Percentiles rank a stretch among this genome's conserved stretches.
Conservation (phyloP, 176 grass and related monocot species). For the Urochloa ruziziensis region DNA sequence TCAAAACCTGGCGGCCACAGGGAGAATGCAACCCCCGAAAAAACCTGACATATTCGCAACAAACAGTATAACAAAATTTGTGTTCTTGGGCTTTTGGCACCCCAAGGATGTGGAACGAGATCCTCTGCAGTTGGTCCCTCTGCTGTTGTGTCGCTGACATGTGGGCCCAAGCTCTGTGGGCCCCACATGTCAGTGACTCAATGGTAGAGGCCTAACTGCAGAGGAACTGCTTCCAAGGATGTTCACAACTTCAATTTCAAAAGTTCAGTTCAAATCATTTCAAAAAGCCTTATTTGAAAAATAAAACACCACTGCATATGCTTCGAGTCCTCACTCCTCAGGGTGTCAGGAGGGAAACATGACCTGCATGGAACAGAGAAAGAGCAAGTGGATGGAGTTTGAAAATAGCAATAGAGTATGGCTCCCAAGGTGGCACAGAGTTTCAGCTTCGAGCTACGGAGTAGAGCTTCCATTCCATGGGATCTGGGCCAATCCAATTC, state of each 20-base stretch:
- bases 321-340: neutral
- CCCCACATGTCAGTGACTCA: no score
- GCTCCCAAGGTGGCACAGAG: slow-evolving; percentile 1
- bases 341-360: neutral
- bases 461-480: slow-evolving; percentile 29
- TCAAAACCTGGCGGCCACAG: no score
- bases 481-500: slow-evolving; percentile 5
- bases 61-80: no score
- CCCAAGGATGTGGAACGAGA: no score
- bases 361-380: neutral
- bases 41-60: no score
- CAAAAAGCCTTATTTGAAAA: neutral
- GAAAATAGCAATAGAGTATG: neutral
- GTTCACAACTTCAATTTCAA: neutral
- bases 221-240: no score
- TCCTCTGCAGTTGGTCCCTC: no score
- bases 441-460: neutral
- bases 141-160: no score
- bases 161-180: no score
- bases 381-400: slow-evolving; percentile 13
- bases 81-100: no score
- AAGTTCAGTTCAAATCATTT: neutral
- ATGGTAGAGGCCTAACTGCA: no score
- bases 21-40: no score
- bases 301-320: neutral